phyloP scores from a whole-genome alignment of 106 monocot genomes.

The Phalaenopsis equestris region DNA sequence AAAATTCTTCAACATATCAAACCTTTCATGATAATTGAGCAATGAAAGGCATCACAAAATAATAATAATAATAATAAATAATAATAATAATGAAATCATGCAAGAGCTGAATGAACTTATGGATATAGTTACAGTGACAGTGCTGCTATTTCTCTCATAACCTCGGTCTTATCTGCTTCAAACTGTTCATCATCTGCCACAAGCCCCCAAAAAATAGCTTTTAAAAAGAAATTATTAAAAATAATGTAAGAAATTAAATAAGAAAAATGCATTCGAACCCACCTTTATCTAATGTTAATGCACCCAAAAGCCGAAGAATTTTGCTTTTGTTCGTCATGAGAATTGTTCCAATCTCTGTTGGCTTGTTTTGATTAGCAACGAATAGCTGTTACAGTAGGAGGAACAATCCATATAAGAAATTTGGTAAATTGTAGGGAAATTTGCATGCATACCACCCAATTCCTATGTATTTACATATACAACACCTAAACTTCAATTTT shows the following conservation, averaged over 20 bases:
- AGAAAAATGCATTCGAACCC: neutral
- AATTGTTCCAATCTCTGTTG: slow-evolving; percentile 66
- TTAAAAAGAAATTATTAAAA: neutral
- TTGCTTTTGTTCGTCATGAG: slow-evolving; percentile 72
- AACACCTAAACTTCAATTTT: too few species aligned
- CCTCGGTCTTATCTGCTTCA: slow-evolving; percentile 59
- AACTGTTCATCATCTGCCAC: slow-evolving; percentile 56
- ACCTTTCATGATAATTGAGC: too few species aligned
- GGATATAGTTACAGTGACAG: neutral
- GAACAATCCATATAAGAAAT: too few species aligned
- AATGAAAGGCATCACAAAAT: too few species aligned
- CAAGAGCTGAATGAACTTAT: neutral
- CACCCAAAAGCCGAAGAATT: slow-evolving; percentile 64
- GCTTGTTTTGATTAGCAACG: slow-evolving; percentile 83
- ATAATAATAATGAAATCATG: too few species aligned
- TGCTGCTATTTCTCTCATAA: slow-evolving; percentile 39
- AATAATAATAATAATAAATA: too few species aligned
- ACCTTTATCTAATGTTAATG: slow-evolving; percentile 89
- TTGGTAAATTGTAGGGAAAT: too few species aligned
- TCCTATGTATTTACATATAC: too few species aligned
- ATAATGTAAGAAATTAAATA: neutral
- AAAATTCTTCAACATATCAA: too few species aligned
- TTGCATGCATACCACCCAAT: too few species aligned
- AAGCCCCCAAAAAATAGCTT: neutral
- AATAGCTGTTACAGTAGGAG: slow-evolving; percentile 13